Evolutionary conservation across 1,284 basidiomycete species (phyloP).

Genomic region (Pseudozyma sp.): DNA sequence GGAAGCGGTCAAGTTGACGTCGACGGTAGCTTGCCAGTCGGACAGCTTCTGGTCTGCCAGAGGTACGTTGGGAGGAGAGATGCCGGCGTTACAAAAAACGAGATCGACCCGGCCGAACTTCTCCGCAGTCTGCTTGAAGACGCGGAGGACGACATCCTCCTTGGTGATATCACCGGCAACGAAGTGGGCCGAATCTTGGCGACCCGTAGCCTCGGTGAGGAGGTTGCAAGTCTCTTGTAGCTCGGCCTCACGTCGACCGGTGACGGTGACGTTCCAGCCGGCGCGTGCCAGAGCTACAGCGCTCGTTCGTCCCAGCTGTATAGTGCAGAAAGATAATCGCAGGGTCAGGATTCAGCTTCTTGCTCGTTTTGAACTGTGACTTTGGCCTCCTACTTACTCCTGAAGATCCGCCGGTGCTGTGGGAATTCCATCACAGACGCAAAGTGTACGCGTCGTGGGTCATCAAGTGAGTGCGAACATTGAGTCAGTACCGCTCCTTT

Average conservation of each 20-base stretch:
- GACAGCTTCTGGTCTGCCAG: conserved; percentile 45
- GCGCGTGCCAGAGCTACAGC: conserved; percentile 50
- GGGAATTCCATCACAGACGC: neutral
- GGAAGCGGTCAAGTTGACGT: conserved; percentile 56
- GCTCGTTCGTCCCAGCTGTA: conserved; percentile 48
- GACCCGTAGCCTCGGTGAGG: conserved; percentile 35
- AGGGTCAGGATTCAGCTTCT: neutral
- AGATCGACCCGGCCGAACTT: conserved; percentile 54
- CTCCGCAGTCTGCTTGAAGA: conserved; percentile 40
- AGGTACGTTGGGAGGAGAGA: conserved; percentile 52
- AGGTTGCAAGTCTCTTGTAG: conserved; percentile 33
- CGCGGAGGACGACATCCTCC: conserved; percentile 44
- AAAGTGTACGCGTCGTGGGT: neutral
- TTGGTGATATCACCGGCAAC: conserved; percentile 53
- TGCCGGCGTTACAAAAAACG: conserved; percentile 59
- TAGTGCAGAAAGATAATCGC: neutral
- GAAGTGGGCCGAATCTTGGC: conserved; percentile 15
- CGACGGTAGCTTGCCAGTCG: conserved; percentile 57
- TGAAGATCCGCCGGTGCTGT: conserved; percentile 48
- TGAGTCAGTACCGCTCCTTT: neutral
- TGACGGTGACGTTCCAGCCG: conserved; percentile 58
- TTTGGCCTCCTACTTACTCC: conserved; percentile 27
- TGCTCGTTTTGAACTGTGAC: too few relatives aligned
- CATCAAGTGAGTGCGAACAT: neutral
- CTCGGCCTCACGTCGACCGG: conserved; percentile 43